These are phyloP conservation scores for Collybia sp. DNA, from an alignment of 768 basidiomycete species.

Conservation along the genomic window DNA sequence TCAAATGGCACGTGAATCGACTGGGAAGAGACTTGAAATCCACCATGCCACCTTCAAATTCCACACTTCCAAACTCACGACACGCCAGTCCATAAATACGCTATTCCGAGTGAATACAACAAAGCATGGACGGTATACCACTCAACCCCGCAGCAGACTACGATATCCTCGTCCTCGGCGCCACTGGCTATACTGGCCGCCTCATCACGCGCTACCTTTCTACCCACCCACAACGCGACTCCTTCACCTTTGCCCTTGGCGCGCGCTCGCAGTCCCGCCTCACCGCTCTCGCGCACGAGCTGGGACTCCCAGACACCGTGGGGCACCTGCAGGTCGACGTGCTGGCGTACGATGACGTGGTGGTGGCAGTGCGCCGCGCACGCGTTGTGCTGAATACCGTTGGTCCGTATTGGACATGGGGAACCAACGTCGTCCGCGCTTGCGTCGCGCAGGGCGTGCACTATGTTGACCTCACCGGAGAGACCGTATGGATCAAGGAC, in stretches of 20 bases:
- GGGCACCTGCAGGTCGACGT: slow-evolving; percentile 55
- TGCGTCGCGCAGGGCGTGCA: slow-evolving; percentile 74
- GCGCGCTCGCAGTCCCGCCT: slow-evolving; percentile 57
- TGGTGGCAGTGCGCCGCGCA: slow-evolving; percentile 48
- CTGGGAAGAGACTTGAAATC: too few relatives aligned
- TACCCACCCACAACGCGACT: slow-evolving; percentile 49
- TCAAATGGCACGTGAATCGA: too few relatives aligned
- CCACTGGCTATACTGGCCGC: slow-evolving; percentile 76
- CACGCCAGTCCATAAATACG: too few relatives aligned
- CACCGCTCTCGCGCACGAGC: slow-evolving; percentile 46
- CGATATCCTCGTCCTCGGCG: slow-evolving; percentile 47
- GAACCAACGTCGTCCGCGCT: slow-evolving; percentile 69
- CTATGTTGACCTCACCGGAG: slow-evolving; percentile 84
- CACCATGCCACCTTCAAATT: too few relatives aligned
- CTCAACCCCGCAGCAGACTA: neutral
- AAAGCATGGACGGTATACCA: too few relatives aligned
- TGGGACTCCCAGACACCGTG: slow-evolving; percentile 39
- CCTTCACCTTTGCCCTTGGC: slow-evolving; percentile 65
- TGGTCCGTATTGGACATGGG: slow-evolving; percentile 71
- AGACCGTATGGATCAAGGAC: slow-evolving; percentile 58
- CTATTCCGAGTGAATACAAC: too few relatives aligned
- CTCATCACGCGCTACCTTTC: slow-evolving; percentile 66
- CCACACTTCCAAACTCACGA: too few relatives aligned
- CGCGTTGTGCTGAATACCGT: slow-evolving; percentile 74
- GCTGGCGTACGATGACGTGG: slow-evolving; percentile 44